Percentiles rank a stretch among this genome's conserved stretches.
Evolutionary conservation across 2,329 filamentous ascomycete species (phyloP).

Genomic region (Sclerotiophoma versabilis): DNA sequence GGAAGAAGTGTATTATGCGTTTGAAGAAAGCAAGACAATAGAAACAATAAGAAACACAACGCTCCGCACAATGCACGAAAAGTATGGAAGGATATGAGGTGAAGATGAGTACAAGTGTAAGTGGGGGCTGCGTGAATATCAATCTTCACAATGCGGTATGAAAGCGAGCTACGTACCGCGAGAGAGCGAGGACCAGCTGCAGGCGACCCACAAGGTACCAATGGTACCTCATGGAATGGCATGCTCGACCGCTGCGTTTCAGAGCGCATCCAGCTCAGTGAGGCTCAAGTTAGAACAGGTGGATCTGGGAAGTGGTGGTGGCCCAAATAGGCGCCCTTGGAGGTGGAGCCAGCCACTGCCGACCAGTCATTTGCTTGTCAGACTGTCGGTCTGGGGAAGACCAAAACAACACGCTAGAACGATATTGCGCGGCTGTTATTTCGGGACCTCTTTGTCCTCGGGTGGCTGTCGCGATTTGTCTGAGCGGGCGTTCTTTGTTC

Average conservation of each 20-base stretch:
- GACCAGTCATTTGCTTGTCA: slow-evolving; percentile 50
- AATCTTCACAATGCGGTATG: slow-evolving; percentile 36
- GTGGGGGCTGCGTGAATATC: slow-evolving; percentile 33
- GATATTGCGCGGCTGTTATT: slow-evolving; percentile 34
- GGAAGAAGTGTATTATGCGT: slow-evolving; percentile 19
- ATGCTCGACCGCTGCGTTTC: slow-evolving; percentile 52
- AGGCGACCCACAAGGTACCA: slow-evolving; percentile 45
- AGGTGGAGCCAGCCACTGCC: slow-evolving; percentile 41
- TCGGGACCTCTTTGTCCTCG: slow-evolving; percentile 36
- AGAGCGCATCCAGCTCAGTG: slow-evolving; percentile 50
- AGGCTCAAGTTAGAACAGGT: slow-evolving; percentile 52
- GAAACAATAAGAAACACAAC: slow-evolving; percentile 33
- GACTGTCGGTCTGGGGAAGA: slow-evolving; percentile 45
- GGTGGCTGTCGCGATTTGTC: slow-evolving; percentile 41
- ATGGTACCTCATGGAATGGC: slow-evolving; percentile 48
- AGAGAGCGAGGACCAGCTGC: slow-evolving; percentile 49
- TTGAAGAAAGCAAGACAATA: slow-evolving; percentile 32
- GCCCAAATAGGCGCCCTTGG: slow-evolving; percentile 49
- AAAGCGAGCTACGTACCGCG: slow-evolving; percentile 49
- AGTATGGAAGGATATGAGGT: slow-evolving; percentile 27
- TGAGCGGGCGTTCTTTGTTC: slow-evolving; percentile 45
- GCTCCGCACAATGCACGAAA: slow-evolving; percentile 49
- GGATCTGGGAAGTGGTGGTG: slow-evolving; percentile 42
- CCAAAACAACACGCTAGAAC: slow-evolving; percentile 45
- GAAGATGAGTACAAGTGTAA: slow-evolving; percentile 24